Conservation (phyloP, 768 basidiomycete species). For the Hebeloma cylindrosporum region DNA sequence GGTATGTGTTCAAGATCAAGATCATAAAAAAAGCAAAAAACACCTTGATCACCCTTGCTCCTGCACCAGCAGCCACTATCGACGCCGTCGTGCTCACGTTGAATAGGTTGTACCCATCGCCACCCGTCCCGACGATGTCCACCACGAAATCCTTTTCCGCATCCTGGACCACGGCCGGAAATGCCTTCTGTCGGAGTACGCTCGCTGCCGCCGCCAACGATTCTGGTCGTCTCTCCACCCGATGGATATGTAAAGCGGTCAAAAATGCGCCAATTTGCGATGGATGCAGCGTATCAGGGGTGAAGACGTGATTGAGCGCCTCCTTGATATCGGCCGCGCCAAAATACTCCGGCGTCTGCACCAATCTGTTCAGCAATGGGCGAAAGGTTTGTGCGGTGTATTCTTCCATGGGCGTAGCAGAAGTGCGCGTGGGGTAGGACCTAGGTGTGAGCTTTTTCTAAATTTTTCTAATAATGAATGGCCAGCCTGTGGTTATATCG, state of each 20-base stretch:
- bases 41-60: conserved; percentile 91
- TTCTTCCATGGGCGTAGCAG: conserved; percentile 5
- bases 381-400: conserved; percentile 62
- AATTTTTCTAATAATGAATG: no score
- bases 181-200: conserved; percentile 67
- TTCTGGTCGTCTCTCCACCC: conserved; percentile 73
- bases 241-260: conserved; percentile 78
- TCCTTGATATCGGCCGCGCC: conserved; percentile 67
- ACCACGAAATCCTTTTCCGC: conserved; percentile 69
- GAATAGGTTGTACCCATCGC: conserved; percentile 94
- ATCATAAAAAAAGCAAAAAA: conserved; percentile 14
- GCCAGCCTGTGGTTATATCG: no score
- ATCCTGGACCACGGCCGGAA: conserved; percentile 60
- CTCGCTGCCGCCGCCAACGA: conserved; percentile 78
- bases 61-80: conserved; percentile 92
- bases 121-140: conserved; percentile 87
- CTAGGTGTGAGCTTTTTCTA: no score
- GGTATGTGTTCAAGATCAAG: not conserved
- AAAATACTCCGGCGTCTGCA: conserved; percentile 82
- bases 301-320: conserved; percentile 75
- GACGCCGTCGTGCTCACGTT: conserved; percentile 96
- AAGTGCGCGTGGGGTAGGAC: not conserved
- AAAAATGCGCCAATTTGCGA: conserved; percentile 89
- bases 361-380: conserved; percentile 70
- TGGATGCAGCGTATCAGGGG: conserved; percentile 59